Base-by-base conservation (phyloP, 192 early-diverging fungal genomes). In the Allomyces macrogynus region DNA sequence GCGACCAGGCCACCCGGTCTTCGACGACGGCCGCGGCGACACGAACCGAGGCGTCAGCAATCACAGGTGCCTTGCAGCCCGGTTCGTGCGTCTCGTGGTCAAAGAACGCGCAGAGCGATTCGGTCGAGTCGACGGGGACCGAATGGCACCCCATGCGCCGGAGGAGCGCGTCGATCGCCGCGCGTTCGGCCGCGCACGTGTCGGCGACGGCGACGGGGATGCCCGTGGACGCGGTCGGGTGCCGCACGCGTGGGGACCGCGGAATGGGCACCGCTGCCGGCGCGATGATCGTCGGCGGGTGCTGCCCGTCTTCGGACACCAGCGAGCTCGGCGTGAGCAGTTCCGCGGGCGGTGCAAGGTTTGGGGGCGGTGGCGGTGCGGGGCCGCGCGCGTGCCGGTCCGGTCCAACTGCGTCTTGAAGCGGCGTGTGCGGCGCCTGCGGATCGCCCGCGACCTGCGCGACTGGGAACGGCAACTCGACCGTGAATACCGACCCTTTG, bases 401-500 rank as follows among this genome's bases (percentile, higher is more conserved):
- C 42, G 24, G 24, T 65, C 43, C 12, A 69, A 66, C 23, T 68
- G 69, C 82, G 62, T 75, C 64, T 64, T 85, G 85, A 5, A 81
- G 84, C 67, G 69, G 67, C 65, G 77, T 76, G 67, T 75, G 78
- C 23, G 73, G 65, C n/a, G 42, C 78, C 75, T 20, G 78, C 68
- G 14, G 70, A n/a, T n/a, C 77, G 26, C 63, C 65, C 0, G 62
- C 69, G 61, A 69, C 72, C 32, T 67, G 68, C 11, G 68, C 69
- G 9, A 78, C 71, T 32, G 71, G 80, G 42, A 86, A 72, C 43
- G 78, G 76, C 57, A 84, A 70, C 2, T 85, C 87, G 64, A 91
- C 89, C 72, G 76, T 85, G 73, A 91, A 91, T 64, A 80, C 79
- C 0, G 87, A 89, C 26, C 89, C 87, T 40, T 77, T 70, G 23